These are phyloP conservation scores for Phytophthora citrophthora DNA, from an alignment of 352 stramenopile species.

Conservation along the genomic window DNA sequence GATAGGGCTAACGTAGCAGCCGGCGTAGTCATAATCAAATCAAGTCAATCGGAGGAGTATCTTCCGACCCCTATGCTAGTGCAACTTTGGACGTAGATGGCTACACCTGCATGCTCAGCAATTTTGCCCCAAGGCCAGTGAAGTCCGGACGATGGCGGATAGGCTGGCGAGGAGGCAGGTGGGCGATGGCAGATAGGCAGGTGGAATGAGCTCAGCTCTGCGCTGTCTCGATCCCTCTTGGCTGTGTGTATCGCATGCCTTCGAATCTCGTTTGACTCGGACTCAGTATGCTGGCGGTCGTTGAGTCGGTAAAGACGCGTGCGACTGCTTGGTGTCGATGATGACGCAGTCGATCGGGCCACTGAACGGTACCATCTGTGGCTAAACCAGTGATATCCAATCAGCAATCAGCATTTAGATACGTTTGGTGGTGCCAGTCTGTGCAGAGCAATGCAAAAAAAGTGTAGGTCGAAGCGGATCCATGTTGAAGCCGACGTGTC, in stretches of 20 bases:
- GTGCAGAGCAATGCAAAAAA: too few species aligned
- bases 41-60: conserved; percentile 32
- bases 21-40: conserved; percentile 17
- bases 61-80: conserved; percentile 29
- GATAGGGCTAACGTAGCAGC: conserved; percentile 18
- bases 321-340: conserved; percentile 11
- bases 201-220: too few species aligned
- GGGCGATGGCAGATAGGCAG: neutral
- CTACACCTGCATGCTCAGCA: conserved; percentile 11
- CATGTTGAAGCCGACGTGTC: conserved; percentile 20
- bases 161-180: neutral
- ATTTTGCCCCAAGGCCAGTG: conserved; percentile 6
- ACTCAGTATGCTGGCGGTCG: neutral
- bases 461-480: conserved; percentile 23
- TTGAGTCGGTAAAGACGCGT: conserved; percentile 6
- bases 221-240: neutral
- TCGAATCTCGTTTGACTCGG: neutral
- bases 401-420: neutral
- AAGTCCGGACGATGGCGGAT: conserved; percentile 6
- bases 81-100: conserved; percentile 22
- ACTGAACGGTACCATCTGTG: neutral
- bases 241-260: too few species aligned
- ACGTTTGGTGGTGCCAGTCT: neutral
- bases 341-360: neutral
- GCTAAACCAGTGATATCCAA: neutral